A percentile compares a stretch with the other conserved stretches of the same genome.
Evolutionary conservation across 352 stramenopile genomes (phyloP).

Genomic region (Detonula confervacea): DNA sequence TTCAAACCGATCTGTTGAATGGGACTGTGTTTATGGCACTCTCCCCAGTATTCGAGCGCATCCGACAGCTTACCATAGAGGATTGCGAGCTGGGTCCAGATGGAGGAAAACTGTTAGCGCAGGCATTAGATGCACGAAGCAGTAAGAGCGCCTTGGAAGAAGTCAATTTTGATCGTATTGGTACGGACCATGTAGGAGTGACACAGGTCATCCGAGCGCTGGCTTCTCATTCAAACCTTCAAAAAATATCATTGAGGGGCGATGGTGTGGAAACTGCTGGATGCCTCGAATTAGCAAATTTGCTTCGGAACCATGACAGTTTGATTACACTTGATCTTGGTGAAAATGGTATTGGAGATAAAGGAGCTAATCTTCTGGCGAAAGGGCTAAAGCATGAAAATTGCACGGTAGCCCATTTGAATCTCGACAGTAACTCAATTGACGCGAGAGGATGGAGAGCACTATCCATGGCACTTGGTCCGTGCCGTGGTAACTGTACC

Average conservation of each 20-base stretch:
- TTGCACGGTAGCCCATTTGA: neutral
- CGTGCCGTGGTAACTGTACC: neutral
- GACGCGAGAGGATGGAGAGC: neutral
- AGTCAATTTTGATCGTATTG: slow-evolving; percentile 1
- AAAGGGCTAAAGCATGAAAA: neutral
- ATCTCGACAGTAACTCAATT: neutral
- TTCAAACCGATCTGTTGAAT: neutral
- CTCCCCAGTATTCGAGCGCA: neutral
- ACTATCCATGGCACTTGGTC: neutral
- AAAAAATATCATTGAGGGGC: slow-evolving; percentile 2
- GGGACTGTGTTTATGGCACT: neutral
- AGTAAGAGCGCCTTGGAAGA: neutral
- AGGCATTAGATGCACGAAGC: neutral
- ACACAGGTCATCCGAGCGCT: neutral
- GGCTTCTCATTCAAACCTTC: neutral
- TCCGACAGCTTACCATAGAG: neutral
- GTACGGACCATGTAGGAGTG: neutral
- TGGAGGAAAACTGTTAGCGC: neutral
- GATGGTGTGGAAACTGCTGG: neutral
- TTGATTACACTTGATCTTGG: neutral
- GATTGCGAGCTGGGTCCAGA: neutral
- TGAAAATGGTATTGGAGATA: neutral
- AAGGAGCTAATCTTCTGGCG: neutral
- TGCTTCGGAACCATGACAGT: neutral
- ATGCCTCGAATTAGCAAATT: neutral